Evolutionary conservation across 768 basidiomycete genomes (phyloP).

Genomic region (Boletus sensibilis): DNA sequence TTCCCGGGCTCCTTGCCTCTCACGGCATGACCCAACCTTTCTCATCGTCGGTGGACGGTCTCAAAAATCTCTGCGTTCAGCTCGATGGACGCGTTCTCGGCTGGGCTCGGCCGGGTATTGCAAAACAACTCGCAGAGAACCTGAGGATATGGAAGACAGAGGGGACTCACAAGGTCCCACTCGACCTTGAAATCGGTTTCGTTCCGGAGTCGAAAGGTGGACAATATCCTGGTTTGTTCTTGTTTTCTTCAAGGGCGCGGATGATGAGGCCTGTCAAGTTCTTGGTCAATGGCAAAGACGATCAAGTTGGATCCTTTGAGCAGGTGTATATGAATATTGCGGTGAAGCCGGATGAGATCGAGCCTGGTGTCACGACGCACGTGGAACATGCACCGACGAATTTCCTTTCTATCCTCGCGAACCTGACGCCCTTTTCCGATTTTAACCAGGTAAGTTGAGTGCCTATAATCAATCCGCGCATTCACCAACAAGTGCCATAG

Average conservation of each 20-base stretch:
- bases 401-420: conserved; percentile 94
- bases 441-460: conserved; percentile 82
- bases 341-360: conserved; percentile 82
- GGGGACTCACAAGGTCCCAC: conserved; percentile 71
- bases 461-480: not conserved
- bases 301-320: conserved; percentile 94
- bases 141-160: conserved; percentile 96
- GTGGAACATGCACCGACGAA: conserved; percentile 94
- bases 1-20: conserved; percentile 76
- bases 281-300: conserved; percentile 78
- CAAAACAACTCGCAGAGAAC: conserved; percentile 76
- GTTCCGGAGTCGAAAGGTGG: conserved; percentile 89
- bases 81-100: conserved; percentile 95
- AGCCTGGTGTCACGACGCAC: conserved; percentile 75
- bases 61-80: conserved; percentile 82
- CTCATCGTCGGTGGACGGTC: conserved; percentile 75
- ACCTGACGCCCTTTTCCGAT: conserved; percentile 97
- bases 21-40: conserved; percentile 96
- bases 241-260: conserved; percentile 82
- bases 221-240: conserved; percentile 93
- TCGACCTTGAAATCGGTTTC: conserved; percentile 92
- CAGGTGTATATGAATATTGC: conserved; percentile 99
- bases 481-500: conserved; percentile 34
- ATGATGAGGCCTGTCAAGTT: conserved; percentile 99
- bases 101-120: conserved; percentile 77